Evolutionary conservation across 495 filamentous ascomycete species (phyloP), one percentile per base, ranked within the genome.

Genomic region (Evernia prunastri): DNA sequence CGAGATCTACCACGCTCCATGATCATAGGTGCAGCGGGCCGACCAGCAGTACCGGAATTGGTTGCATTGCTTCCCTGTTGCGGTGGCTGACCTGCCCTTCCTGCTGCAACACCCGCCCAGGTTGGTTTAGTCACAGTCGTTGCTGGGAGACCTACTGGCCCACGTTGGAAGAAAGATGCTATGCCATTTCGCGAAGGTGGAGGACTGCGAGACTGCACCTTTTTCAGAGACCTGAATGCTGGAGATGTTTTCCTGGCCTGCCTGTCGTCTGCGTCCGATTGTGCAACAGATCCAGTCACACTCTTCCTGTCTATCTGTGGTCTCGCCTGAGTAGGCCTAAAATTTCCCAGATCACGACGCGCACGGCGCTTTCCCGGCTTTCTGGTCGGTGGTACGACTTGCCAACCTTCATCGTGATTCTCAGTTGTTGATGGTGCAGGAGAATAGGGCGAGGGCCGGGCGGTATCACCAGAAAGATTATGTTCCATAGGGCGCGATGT

Each of bases 221-320:
- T 73, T 3, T 74, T 67, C 7, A 82, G 68, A 7, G 76, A 73
- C 56, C 63, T 67, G 42, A 76, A 72, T 0, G 80, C 79, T 74
- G 75, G 63, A 51, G 73, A 72, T 31, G 67, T 72, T 17, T 66
- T 68, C 15, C 67, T 59, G 10, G 57, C 56, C 42, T 72, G 68
- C 40, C 63, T 49, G 35, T 11, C 57, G 25, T 71, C 49, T 36
- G 57, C 15, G 29, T 9, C 65, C 36, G 13, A 64, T 31, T 31
- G 73, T 72, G 51, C 73, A 74, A 61, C 73, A 72, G 49, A 76
- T 72, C 53, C 78, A 73, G 64, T 69, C 51, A 60, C 78, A 72
- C 37, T 79, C 66, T 10, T 73, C 63, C 10, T 70, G 58, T 37
- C 72, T 73, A 37, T 73, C 39, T 66, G 73, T 68, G 36, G 76